phyloP scores from a whole-genome alignment of 75 land plant species.

The Pinus tabuliformis region DNA sequence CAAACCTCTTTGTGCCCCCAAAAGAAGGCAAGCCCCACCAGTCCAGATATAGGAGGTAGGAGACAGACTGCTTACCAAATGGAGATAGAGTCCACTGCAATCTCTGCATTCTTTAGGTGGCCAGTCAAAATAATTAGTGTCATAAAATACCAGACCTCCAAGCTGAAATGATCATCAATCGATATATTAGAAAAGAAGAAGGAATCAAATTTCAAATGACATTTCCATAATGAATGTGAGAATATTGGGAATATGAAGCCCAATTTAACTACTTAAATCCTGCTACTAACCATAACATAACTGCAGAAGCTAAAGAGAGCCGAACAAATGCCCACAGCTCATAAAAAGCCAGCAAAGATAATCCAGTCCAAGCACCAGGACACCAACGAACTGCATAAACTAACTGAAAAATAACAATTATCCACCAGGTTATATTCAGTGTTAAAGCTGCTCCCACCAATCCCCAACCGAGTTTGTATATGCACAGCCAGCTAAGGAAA shows the following conservation, averaged over 20 bases:
- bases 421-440: conserved; percentile 18
- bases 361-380: conserved; percentile 19
- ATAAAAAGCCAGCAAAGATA: conserved; percentile 18
- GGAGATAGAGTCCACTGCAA: conserved; percentile 47
- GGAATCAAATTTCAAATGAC: not conserved
- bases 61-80: conserved; percentile 34
- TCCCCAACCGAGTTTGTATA: conserved; percentile 17
- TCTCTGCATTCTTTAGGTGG: conserved; percentile 22
- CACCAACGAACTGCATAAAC: conserved; percentile 12
- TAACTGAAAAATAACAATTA: conserved; percentile 16
- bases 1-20: too few relatives aligned
- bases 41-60: too few relatives aligned
- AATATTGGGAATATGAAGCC: not conserved
- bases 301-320: conserved; percentile 23
- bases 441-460: conserved; percentile 21
- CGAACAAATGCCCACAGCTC: conserved; percentile 10
- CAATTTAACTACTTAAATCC: not conserved
- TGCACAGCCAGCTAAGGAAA: conserved; percentile 25
- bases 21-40: too few relatives aligned
- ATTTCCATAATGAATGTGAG: not conserved
- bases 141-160: conserved; percentile 57
- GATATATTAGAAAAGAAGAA: too few relatives aligned
- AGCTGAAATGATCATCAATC: conserved; percentile 11
- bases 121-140: conserved; percentile 40
- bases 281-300: conserved; percentile 21